These are phyloP conservation scores for Penicillium mononematosum DNA, from an alignment of 495 filamentous ascomycete species.

Conservation along the genomic window DNA sequence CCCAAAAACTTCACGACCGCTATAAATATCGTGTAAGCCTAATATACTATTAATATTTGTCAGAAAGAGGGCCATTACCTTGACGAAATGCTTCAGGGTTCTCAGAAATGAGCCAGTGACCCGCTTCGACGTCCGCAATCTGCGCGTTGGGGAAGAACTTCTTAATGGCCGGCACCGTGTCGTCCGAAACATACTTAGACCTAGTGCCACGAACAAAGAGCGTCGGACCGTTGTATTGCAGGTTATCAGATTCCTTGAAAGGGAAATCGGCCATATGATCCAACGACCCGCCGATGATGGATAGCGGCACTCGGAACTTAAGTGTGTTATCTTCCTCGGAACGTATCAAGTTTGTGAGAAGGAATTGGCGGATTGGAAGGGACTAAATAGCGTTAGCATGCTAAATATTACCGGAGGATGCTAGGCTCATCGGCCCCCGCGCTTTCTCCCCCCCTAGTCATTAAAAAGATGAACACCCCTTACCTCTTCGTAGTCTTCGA, in stretches of 20 bases:
- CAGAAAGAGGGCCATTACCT: conserved; percentile 51
- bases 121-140: conserved; percentile 78
- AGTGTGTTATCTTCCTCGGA: conserved; percentile 41
- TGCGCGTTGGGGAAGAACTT: conserved; percentile 84
- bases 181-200: conserved; percentile 83
- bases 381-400: conserved; percentile 43
- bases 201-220: conserved; percentile 81
- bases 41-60: not conserved
- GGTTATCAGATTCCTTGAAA: conserved; percentile 54
- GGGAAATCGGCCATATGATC: conserved; percentile 79
- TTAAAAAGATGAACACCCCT: not conserved
- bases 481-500: conserved; percentile 72
- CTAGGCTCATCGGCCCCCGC: not conserved
- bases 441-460: not conserved
- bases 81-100: conserved; percentile 81
- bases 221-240: conserved; percentile 69
- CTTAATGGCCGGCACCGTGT: conserved; percentile 82
- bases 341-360: conserved; percentile 82
- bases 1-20: conserved; percentile 43
- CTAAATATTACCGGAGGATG: not conserved
- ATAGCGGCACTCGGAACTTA: conserved; percentile 61
- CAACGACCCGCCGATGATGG: conserved; percentile 54
- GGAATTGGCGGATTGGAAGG: conserved; percentile 80
- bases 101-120: conserved; percentile 95
- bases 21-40: conserved; percentile 22